Evolutionary conservation across 139 green algal species (phyloP).

Genomic region (Gonium pectorale): DNA sequence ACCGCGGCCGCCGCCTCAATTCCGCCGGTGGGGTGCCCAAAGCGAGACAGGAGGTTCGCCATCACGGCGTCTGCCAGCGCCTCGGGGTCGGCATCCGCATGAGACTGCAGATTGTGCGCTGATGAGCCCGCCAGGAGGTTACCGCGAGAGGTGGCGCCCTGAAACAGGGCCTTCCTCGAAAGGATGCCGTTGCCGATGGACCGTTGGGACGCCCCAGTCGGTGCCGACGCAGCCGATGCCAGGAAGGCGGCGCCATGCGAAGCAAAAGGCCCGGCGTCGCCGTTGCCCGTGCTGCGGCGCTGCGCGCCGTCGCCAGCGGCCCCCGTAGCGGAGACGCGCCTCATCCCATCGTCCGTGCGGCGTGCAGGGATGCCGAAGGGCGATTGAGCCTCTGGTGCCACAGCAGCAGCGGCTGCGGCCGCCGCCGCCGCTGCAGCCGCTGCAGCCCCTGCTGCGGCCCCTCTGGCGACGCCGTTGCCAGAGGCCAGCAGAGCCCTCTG

Average conservation of each 20-base stretch:
- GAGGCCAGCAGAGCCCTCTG: neutral
- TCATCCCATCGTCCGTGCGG: no score
- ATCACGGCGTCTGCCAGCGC: conserved; percentile 20
- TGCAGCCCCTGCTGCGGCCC: neutral
- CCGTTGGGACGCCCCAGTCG: neutral
- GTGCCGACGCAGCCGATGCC: neutral
- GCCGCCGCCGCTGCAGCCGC: neutral
- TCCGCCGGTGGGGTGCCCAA: neutral
- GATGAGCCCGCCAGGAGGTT: no score
- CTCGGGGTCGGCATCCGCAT: neutral
- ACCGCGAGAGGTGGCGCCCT: neutral
- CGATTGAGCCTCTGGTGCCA: no score
- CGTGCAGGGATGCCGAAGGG: no score
- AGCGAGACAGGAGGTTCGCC: neutral
- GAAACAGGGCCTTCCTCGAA: neutral
- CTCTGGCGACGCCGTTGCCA: neutral
- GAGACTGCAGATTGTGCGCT: neutral
- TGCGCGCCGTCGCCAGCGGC: no score
- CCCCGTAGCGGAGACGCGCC: no score
- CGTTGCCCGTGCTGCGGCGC: no score
- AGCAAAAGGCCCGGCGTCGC: no score
- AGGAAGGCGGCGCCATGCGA: no score
- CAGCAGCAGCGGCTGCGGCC: neutral
- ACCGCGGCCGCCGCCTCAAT: neutral
- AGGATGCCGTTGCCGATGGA: neutral